Conservation (phyloP, 164 flowering plant genomes). For the Paratinospora sagittata region DNA sequence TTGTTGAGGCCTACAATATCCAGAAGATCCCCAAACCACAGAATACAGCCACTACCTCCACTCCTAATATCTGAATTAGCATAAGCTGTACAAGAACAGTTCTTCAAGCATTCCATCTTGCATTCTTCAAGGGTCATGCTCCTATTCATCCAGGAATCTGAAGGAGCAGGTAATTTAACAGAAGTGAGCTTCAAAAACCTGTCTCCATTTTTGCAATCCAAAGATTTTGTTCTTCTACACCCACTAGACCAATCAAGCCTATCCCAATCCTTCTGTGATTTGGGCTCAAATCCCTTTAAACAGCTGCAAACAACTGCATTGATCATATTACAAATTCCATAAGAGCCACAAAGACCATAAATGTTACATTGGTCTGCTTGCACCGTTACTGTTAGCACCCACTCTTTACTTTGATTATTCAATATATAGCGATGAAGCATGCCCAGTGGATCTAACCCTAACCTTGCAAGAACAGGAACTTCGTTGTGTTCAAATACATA, state of each 20-base stretch:
- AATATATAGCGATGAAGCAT: neutral
- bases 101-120: neutral
- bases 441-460: constrained; percentile 12
- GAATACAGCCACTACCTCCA: constrained; percentile 26
- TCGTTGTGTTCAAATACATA: neutral
- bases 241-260: constrained; percentile 7
- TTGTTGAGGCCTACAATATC: constrained; percentile 16
- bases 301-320: constrained; percentile 11
- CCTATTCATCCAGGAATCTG: neutral
- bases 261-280: constrained; percentile 12
- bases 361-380: neutral
- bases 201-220: constrained; percentile 13
- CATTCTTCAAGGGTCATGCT: constrained; percentile 2
- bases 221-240: constrained; percentile 3
- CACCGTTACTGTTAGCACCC: neutral
- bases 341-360: constrained; percentile 3
- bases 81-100: constrained; percentile 29
- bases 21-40: constrained; percentile 27
- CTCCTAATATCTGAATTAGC: constrained; percentile 14
- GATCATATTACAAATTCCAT: constrained; percentile 9
- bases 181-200: neutral
- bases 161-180: constrained; percentile 8
- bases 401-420: neutral
- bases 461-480: constrained; percentile 6
- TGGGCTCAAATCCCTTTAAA: constrained; percentile 19